These are phyloP conservation scores for Pharus latifolius DNA, from an alignment of 176 grass and related monocot species.

Conservation along the genomic window DNA sequence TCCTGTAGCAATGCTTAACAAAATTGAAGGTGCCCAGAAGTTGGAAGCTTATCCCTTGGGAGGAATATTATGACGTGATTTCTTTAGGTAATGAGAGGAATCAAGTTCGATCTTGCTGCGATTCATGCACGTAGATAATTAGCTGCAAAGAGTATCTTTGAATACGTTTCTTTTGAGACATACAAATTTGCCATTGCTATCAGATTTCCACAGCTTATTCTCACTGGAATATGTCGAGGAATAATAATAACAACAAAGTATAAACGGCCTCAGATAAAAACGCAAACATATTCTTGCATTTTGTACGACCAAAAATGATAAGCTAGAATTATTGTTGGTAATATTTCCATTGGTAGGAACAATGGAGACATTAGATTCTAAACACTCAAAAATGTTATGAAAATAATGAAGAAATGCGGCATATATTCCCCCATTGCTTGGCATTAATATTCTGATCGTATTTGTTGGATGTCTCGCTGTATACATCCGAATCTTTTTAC, in stretches of 20 bases:
- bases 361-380: constrained; percentile 13
- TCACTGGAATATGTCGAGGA: neutral
- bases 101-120: neutral
- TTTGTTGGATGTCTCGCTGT: too few relatives aligned
- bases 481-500: too few relatives aligned
- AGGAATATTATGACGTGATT: constrained; percentile 24
- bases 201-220: constrained; percentile 13
- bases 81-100: constrained; percentile 17
- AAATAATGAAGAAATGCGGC: neutral
- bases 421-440: neutral
- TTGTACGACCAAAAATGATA: constrained; percentile 1
- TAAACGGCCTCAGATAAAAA: neutral
- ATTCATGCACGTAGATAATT: neutral
- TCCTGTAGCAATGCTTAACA: neutral
- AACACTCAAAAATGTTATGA: neutral
- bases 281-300: neutral
- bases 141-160: neutral
- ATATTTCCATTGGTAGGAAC: constrained; percentile 14
- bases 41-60: neutral
- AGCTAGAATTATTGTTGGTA: constrained; percentile 21
- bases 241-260: neutral
- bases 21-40: neutral
- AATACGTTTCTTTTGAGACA: neutral
- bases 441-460: neutral
- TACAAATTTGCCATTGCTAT: neutral